Evolutionary conservation across 2,329 filamentous ascomycete genomes (phyloP).

Genomic region (Xylariaceae sp.): DNA sequence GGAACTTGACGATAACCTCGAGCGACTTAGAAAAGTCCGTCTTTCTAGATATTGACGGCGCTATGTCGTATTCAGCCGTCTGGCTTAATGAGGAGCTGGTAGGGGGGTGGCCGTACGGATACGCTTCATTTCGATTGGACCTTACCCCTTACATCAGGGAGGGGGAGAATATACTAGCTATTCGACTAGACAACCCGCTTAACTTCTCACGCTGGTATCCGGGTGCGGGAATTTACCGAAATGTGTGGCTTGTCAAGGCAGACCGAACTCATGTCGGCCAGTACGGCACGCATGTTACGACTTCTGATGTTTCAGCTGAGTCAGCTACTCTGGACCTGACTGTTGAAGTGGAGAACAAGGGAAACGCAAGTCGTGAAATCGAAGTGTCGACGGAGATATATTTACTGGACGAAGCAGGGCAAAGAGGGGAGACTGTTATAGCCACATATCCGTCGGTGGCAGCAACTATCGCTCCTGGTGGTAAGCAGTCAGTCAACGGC

Average conservation of each 20-base stretch:
- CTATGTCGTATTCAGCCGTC: conserved; percentile 51
- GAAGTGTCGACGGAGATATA: conserved; percentile 33
- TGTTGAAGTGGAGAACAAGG: conserved; percentile 47
- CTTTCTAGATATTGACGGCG: conserved; percentile 42
- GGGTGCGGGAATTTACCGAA: conserved; percentile 52
- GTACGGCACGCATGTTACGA: conserved; percentile 48
- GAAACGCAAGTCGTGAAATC: conserved; percentile 30
- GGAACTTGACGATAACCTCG: conserved; percentile 30
- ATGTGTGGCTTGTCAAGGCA: conserved; percentile 53
- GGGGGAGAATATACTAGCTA: conserved; percentile 44
- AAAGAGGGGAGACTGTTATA: no score
- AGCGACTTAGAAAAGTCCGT: conserved; percentile 21
- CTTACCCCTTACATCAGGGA: conserved; percentile 42
- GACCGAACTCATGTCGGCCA: conserved; percentile 46
- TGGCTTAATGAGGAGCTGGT: conserved; percentile 51
- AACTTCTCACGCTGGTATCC: conserved; percentile 54
- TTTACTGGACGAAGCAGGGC: no score
- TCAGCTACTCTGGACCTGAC: conserved; percentile 44
- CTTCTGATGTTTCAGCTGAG: conserved; percentile 41
- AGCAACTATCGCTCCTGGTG: conserved; percentile 29
- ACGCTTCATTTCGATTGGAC: conserved; percentile 50
- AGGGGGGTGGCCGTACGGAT: conserved; percentile 52
- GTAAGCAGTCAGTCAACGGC: conserved; percentile 33
- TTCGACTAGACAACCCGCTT: conserved; percentile 49
- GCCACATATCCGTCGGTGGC: conserved; percentile 35